These are phyloP conservation scores for Trametes cingulata DNA, from an alignment of 768 basidiomycete species.

Conservation along the genomic window DNA sequence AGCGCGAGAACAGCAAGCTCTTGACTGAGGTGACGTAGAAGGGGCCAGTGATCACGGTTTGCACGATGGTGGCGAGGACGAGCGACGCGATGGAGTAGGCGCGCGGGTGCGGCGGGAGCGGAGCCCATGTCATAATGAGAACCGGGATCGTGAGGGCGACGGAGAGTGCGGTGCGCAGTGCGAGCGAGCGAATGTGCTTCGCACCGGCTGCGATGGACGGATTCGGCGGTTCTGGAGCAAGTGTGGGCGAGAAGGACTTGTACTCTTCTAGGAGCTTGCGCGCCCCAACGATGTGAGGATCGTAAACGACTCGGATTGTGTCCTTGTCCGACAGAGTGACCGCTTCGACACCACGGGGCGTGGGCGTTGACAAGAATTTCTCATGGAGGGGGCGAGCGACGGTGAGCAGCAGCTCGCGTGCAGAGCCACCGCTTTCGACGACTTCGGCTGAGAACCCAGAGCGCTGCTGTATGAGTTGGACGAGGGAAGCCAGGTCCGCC, in stretches of 20 bases:
- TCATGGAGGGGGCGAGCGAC: conserved; percentile 11
- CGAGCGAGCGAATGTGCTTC: conserved; percentile 35
- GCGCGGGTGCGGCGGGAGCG: conserved; percentile 34
- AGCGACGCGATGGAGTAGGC: conserved; percentile 40
- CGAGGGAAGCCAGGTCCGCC: conserved; percentile 23
- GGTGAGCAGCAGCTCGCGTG: conserved; percentile 19
- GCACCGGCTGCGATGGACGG: conserved; percentile 30
- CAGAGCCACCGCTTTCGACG: conserved; percentile 19
- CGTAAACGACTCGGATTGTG: conserved; percentile 23
- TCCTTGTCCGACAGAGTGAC: conserved; percentile 17
- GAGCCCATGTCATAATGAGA: conserved; percentile 45
- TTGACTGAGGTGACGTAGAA: conserved; percentile 39
- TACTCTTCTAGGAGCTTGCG: conserved; percentile 35
- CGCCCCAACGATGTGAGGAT: conserved; percentile 31
- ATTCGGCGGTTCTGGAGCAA: conserved; percentile 27
- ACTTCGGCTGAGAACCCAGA: conserved; percentile 31
- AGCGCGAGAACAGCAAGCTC: conserved; percentile 37
- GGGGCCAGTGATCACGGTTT: conserved; percentile 36
- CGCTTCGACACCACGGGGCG: conserved; percentile 24
- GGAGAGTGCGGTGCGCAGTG: conserved; percentile 34
- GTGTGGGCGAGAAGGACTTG: conserved; percentile 28
- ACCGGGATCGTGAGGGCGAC: conserved; percentile 42
- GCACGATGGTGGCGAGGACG: conserved; percentile 41
- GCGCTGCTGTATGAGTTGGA: conserved; percentile 28
- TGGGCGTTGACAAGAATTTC: conserved; percentile 11